These are phyloP conservation scores for Exophiala oligosperma DNA, from an alignment of 2,329 filamentous ascomycete species.

Conservation along the genomic window DNA sequence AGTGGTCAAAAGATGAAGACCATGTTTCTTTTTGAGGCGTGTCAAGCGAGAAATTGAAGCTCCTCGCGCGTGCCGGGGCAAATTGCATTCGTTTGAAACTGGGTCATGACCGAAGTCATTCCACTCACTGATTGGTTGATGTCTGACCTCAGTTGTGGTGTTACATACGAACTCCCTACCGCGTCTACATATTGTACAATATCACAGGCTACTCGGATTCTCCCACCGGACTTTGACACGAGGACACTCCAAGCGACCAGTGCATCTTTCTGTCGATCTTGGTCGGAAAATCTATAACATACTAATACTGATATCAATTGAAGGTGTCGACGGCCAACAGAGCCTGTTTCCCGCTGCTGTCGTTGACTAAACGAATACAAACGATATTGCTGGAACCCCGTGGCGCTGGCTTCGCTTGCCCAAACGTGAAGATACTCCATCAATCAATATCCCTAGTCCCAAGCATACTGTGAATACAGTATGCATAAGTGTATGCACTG, in stretches of 20 bases:
- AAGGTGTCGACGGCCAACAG: not conserved
- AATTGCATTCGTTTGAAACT: constrained; percentile 18
- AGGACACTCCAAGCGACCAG: too few relatives aligned
- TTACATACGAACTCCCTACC: not conserved
- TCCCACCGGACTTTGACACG: too few relatives aligned
- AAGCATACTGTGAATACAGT: not conserved
- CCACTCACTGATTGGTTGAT: not conserved
- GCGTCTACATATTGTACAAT: too few relatives aligned
- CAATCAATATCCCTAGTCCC: too few relatives aligned
- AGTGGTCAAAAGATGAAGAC: not conserved
- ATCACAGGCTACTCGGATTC: too few relatives aligned
- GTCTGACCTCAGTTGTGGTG: not conserved
- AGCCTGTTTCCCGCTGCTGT: not conserved
- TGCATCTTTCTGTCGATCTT: not conserved
- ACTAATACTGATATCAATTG: not conserved
- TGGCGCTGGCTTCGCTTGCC: too few relatives aligned
- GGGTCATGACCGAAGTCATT: not conserved
- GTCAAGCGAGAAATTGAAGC: not conserved
- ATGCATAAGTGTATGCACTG: not conserved
- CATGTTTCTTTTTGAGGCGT: not conserved
- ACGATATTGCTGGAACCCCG: too few relatives aligned
- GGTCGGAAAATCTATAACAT: not conserved
- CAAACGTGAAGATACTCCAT: too few relatives aligned
- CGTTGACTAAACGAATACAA: too few relatives aligned
- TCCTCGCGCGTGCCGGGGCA: constrained; percentile 19